Conservation (phyloP, 805 yeast species). For the Ogataea ramenticola region DNA sequence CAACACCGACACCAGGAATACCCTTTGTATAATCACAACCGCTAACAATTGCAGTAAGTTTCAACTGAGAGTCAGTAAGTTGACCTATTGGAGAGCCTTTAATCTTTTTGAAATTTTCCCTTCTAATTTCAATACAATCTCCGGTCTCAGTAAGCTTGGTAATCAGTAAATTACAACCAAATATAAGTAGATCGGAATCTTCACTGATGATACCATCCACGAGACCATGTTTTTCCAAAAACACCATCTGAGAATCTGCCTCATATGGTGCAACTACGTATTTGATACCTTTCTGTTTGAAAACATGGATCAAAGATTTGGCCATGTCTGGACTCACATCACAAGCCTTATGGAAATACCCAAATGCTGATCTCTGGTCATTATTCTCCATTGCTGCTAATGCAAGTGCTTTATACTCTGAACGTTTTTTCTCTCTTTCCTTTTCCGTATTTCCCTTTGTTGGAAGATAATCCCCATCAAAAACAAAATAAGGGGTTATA, state of each 20-base stretch:
- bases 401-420: conserved; percentile 52
- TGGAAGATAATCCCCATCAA: conserved; percentile 86
- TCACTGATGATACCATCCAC: conserved; percentile 88
- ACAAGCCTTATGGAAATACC: conserved; percentile 68
- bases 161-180: conserved; percentile 71
- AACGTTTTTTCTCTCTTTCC: conserved; percentile 53
- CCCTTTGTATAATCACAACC: conserved; percentile 97
- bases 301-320: conserved; percentile 66
- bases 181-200: conserved; percentile 86
- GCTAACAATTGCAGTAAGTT: conserved; percentile 77
- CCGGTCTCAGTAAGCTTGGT: conserved; percentile 75
- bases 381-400: conserved; percentile 44
- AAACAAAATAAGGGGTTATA: conserved; percentile 79
- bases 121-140: conserved; percentile 60
- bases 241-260: conserved; percentile 96
- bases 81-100: conserved; percentile 34
- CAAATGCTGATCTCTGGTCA: conserved; percentile 53
- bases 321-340: conserved; percentile 92
- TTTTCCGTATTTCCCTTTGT: conserved; percentile 68
- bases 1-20: conserved; percentile 70
- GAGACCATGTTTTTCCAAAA: conserved; percentile 62
- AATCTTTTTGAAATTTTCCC: conserved; percentile 40
- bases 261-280: conserved; percentile 96
- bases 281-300: conserved; percentile 48
- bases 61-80: conserved; percentile 49